Conservation (phyloP, 2,329 filamentous ascomycete species). For the Microdochium bolleyi region DNA sequence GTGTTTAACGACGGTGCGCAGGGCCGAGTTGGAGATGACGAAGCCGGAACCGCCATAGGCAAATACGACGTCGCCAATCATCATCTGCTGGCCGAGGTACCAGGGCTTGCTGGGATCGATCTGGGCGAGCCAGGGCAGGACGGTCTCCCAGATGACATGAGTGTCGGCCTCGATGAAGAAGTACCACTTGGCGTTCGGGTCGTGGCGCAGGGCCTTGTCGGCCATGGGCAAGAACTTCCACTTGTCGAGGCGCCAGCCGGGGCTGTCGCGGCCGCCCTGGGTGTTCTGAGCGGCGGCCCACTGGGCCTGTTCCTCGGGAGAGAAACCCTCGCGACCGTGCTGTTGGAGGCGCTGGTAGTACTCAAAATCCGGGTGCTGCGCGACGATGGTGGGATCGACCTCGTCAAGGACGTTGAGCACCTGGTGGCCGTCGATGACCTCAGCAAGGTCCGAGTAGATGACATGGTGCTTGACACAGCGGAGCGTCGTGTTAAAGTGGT, state of each 20-base stretch:
- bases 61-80: conserved; percentile 40
- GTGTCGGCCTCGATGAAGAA: conserved; percentile 53
- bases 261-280: conserved; percentile 27
- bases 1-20: conserved; percentile 32
- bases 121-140: conserved; percentile 42
- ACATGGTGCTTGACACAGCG: conserved; percentile 45
- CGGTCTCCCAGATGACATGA: conserved; percentile 43
- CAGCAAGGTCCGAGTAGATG: conserved; percentile 51
- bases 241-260: conserved; percentile 44
- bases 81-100: conserved; percentile 46
- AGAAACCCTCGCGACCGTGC: conserved; percentile 31
- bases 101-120: conserved; percentile 37
- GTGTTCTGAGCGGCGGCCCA: conserved; percentile 19
- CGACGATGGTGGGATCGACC: conserved; percentile 27
- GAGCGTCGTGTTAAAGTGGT: conserved; percentile 45
- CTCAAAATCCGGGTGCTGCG: conserved; percentile 36
- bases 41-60: conserved; percentile 46
- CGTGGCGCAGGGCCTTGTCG: conserved; percentile 30
- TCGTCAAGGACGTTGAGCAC: conserved; percentile 40
- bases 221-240: conserved; percentile 51
- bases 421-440: conserved; percentile 38
- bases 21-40: conserved; percentile 38
- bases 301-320: conserved; percentile 16
- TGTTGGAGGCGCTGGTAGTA: conserved; percentile 39
- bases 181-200: conserved; percentile 45